Conservation (phyloP, 2,329 filamentous ascomycete genomes). For the Aspergillus transmontanensis region DNA sequence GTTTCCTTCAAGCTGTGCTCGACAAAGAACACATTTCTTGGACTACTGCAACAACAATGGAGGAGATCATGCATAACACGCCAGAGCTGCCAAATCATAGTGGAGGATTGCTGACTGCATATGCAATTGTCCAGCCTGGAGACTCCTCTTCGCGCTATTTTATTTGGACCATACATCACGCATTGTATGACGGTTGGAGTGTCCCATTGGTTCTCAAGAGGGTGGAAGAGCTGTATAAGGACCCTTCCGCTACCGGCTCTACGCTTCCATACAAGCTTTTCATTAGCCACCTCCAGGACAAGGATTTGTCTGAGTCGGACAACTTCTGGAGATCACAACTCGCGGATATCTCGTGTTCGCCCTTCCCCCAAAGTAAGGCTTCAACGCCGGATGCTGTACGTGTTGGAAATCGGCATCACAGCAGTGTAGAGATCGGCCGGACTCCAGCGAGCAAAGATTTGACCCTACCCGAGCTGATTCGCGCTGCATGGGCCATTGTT, state of each 20-base stretch:
- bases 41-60: conserved; percentile 32
- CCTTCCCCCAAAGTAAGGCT: conserved; percentile 33
- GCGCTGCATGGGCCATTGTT: conserved; percentile 56
- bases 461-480: conserved; percentile 55
- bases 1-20: conserved; percentile 46
- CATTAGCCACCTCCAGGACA: conserved; percentile 33
- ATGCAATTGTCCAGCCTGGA: conserved; percentile 36
- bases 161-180: conserved; percentile 55
- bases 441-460: conserved; percentile 23
- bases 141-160: conserved; percentile 39
- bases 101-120: conserved; percentile 38
- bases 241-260: conserved; percentile 2
- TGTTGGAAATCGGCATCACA: conserved; percentile 28
- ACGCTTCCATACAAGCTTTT: conserved; percentile 32
- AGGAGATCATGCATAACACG: conserved; percentile 27
- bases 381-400: conserved; percentile 22
- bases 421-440: conserved; percentile 26
- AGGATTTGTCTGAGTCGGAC: conserved; percentile 31
- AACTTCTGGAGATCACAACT: conserved; percentile 37
- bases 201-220: conserved; percentile 40
- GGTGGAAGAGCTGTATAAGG: conserved; percentile 40
- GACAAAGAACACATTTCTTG: conserved; percentile 38
- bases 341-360: conserved; percentile 25
- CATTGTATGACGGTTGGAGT: conserved; percentile 56
- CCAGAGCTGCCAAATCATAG: conserved; percentile 35